These are phyloP conservation scores for Fragaria ananassa DNA, from an alignment of 306 rosid species.

Conservation along the genomic window DNA sequence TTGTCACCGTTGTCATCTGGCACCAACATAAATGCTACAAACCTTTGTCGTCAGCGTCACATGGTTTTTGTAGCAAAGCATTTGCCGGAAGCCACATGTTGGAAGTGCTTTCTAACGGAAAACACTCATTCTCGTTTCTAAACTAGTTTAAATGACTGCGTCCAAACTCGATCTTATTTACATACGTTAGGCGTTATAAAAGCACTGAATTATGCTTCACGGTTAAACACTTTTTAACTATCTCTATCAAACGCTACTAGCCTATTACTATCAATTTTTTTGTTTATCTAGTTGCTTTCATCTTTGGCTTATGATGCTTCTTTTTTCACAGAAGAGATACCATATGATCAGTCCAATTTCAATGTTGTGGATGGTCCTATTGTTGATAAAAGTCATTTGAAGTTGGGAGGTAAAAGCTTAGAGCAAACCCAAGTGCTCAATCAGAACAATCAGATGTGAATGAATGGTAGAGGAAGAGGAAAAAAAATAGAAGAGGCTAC, in stretches of 20 bases:
- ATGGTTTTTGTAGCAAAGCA: neutral
- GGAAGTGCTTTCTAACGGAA: neutral
- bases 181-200: neutral
- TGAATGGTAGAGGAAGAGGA: slow-evolving; percentile 13
- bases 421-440: neutral
- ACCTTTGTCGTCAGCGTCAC: neutral
- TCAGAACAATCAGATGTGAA: slow-evolving; percentile 18
- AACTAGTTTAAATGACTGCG: too few species aligned
- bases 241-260: too few species aligned
- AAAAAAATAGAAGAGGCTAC: slow-evolving; percentile 27
- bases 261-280: too few species aligned
- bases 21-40: neutral
- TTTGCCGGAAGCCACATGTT: neutral
- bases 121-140: too few species aligned
- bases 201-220: neutral
- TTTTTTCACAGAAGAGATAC: slow-evolving; percentile 39
- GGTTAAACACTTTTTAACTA: neutral
- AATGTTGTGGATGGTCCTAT: slow-evolving; percentile 27
- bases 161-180: too few species aligned
- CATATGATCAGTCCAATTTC: slow-evolving; percentile 25
- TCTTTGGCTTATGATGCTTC: neutral
- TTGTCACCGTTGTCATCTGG: neutral
- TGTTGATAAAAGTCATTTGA: slow-evolving; percentile 34
- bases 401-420: slow-evolving; percentile 5
- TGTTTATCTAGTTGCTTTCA: neutral